Percentiles rank a stretch among this genome's conserved stretches.
phyloP scores from a whole-genome alignment of 2,329 filamentous ascomycete genomes.

The Xylariomycetidae sp. region DNA sequence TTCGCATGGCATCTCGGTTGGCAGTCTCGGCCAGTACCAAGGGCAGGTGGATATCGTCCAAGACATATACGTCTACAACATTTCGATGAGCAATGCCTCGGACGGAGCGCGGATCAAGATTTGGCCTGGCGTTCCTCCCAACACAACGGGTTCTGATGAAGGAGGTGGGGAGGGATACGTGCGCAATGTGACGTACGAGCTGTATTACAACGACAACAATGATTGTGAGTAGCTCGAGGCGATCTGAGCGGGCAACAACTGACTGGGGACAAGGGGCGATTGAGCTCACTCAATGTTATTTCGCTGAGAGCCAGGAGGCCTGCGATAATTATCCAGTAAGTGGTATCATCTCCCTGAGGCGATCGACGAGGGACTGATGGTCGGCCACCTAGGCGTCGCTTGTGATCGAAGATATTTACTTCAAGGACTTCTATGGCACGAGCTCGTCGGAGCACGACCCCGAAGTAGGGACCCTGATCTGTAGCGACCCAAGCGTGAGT shows the following conservation, averaged over 20 bases:
- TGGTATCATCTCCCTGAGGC: too few species aligned
- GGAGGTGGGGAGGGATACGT: conserved; percentile 55
- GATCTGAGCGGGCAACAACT: too few species aligned
- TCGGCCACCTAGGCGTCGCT: conserved; percentile 34
- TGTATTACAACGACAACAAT: conserved; percentile 50
- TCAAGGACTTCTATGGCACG: conserved; percentile 47
- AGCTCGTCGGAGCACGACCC: conserved; percentile 26
- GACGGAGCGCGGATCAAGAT: conserved; percentile 61
- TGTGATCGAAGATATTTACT: conserved; percentile 46
- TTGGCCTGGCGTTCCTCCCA: conserved; percentile 40
- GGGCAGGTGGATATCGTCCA: conserved; percentile 53
- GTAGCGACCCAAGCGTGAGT: conserved; percentile 14
- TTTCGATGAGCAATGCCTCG: conserved; percentile 40
- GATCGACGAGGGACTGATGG: too few species aligned
- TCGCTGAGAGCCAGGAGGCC: conserved; percentile 10
- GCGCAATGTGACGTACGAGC: conserved; percentile 55
- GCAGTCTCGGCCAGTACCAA: conserved; percentile 53
- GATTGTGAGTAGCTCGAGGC: conserved; percentile 38
- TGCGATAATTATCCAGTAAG: conserved; percentile 9
- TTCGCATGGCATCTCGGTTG: conserved; percentile 56
- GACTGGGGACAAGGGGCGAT: too few species aligned
- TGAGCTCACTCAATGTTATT: conserved; percentile 13
- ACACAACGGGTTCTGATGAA: conserved; percentile 47
- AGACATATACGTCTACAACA: conserved; percentile 47
- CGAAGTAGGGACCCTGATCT: conserved; percentile 11